A percentile compares a stretch with the other conserved stretches of the same genome.
Conservation (phyloP, 1,139 yeast genomes). For the Sugiyamaella grinbergsii region DNA sequence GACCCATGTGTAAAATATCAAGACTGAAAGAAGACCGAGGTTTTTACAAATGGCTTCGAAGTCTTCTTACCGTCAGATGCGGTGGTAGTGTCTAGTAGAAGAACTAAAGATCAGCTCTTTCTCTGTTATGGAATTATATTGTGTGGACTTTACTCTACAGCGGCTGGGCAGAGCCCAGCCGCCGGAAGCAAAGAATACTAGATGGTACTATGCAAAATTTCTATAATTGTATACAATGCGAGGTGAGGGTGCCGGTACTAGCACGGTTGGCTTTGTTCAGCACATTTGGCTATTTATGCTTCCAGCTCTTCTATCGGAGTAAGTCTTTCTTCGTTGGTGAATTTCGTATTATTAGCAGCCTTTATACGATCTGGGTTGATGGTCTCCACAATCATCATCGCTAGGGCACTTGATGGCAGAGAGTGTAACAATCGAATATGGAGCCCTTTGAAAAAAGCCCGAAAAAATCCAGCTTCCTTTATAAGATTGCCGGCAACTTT, state of each 20-base stretch:
- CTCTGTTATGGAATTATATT: neutral
- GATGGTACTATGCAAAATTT: neutral
- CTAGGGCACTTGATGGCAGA: slow-evolving; percentile 45
- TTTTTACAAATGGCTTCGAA: too few relatives aligned
- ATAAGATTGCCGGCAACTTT: slow-evolving; percentile 43
- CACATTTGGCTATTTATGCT: neutral
- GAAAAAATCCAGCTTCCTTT: slow-evolving; percentile 43
- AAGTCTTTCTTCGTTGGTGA: slow-evolving; percentile 5
- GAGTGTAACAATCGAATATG: slow-evolving; percentile 45
- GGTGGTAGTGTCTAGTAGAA: too few relatives aligned
- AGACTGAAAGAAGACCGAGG: too few relatives aligned
- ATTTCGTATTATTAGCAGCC: neutral
- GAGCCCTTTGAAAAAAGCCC: slow-evolving; percentile 46
- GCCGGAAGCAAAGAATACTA: neutral
- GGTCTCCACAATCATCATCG: slow-evolving; percentile 47
- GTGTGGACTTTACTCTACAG: too few relatives aligned
- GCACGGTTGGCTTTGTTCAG: too few relatives aligned
- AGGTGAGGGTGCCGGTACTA: neutral
- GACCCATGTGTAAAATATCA: too few relatives aligned
- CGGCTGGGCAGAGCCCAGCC: too few relatives aligned
- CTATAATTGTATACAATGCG: slow-evolving; percentile 1
- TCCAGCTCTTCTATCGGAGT: slow-evolving; percentile 12
- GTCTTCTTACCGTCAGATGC: too few relatives aligned
- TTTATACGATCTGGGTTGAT: slow-evolving; percentile 42
- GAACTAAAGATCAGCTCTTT: neutral